Conservation (phyloP, 2,329 filamentous ascomycete species). For the Cordyceps cateniannulata region DNA sequence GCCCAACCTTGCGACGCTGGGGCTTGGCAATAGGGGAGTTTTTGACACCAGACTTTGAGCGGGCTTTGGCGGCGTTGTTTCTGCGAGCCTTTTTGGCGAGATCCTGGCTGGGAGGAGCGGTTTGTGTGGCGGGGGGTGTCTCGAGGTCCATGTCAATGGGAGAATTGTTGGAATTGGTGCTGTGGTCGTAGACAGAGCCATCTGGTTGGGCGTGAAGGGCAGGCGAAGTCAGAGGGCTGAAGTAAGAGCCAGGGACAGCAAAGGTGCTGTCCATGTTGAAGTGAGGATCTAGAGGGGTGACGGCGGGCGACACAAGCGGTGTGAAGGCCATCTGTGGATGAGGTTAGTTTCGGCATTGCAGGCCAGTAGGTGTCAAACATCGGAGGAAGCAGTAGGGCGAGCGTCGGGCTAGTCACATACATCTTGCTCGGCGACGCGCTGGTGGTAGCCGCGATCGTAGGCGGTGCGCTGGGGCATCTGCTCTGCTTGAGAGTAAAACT, state of each 20-base stretch:
- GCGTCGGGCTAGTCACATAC: constrained; percentile 31
- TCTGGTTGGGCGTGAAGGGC: constrained; percentile 68
- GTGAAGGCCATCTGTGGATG: constrained; percentile 63
- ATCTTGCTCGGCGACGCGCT: constrained; percentile 62
- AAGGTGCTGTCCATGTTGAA: constrained; percentile 56
- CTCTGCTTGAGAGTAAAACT: constrained; percentile 55
- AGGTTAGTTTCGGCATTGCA: constrained; percentile 13
- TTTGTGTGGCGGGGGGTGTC: constrained; percentile 27
- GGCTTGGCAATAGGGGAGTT: constrained; percentile 70
- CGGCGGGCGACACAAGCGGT: constrained; percentile 75
- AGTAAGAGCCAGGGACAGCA: constrained; percentile 64
- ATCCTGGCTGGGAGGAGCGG: constrained; percentile 36
- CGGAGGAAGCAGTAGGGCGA: background rate
- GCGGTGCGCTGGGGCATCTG: constrained; percentile 49
- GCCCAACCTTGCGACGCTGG: constrained; percentile 44
- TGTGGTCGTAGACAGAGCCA: constrained; percentile 38
- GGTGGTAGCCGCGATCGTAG: constrained; percentile 58
- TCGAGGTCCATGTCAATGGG: constrained; percentile 53
- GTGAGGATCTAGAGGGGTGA: constrained; percentile 69
- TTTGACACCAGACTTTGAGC: constrained; percentile 48
- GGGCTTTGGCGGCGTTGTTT: constrained; percentile 45
- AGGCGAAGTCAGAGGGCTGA: constrained; percentile 77
- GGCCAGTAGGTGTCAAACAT: background rate
- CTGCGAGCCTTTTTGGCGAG: constrained; percentile 46
- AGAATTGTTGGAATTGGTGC: constrained; percentile 42